These are phyloP conservation scores for Zhuliangozyma parablackwelliae DNA, from an alignment of 1,139 yeast genomes.

Conservation along the genomic window DNA sequence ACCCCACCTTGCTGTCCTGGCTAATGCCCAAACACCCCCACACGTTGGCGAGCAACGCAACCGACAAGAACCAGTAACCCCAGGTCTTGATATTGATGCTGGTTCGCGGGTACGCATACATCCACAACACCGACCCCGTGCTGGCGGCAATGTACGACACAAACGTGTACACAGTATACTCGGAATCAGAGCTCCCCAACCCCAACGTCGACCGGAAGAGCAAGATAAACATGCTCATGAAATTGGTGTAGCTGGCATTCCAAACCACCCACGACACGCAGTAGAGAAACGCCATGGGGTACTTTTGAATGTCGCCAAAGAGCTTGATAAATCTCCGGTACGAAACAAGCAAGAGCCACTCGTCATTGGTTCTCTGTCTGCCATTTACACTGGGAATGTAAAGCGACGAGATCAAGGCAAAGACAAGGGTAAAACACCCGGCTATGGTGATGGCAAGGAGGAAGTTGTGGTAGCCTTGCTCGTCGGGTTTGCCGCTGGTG, in stretches of 20 bases:
- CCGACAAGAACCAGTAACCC: conserved; percentile 28
- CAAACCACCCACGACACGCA: conserved; percentile 44
- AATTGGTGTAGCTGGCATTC: conserved; percentile 37
- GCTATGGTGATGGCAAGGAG: no score
- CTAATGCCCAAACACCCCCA: conserved; percentile 40
- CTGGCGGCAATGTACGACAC: conserved; percentile 33
- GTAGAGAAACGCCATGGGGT: no score
- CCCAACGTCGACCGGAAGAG: conserved; percentile 42
- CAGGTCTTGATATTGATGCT: conserved; percentile 26
- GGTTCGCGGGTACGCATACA: conserved; percentile 28
- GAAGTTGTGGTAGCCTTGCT: no score
- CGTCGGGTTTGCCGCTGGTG: no score
- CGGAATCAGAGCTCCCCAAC: conserved; percentile 34
- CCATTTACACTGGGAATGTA: no score
- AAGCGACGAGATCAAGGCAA: no score
- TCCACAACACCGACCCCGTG: conserved; percentile 37
- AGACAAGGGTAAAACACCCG: no score
- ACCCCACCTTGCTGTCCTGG: no score
- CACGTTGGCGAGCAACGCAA: conserved; percentile 32
- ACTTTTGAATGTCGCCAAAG: no score
- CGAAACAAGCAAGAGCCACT: no score
- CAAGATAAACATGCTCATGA: conserved; percentile 32
- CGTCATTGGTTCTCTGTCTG: no score
- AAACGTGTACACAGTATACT: conserved; percentile 39
- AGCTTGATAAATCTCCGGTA: no score